Percentiles rank a stretch among this genome's conserved stretches.
These are phyloP conservation scores for Coemansia reversa DNA, from an alignment of 192 early-diverging fungal genomes.

Conservation along the genomic window DNA sequence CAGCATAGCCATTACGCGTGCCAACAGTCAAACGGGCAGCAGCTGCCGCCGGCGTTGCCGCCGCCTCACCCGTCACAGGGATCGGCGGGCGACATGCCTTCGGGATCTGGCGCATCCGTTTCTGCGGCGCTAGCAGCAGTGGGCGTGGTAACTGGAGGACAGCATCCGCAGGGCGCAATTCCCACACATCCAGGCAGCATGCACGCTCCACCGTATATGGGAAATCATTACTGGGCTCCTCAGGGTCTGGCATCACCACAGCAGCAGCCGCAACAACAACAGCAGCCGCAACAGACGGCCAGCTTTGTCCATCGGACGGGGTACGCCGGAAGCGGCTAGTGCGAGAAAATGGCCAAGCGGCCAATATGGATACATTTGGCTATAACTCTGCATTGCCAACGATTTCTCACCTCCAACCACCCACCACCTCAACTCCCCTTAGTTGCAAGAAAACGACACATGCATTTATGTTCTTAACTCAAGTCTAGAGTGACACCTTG, in stretches of 20 bases:
- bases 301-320: slow-evolving; percentile 40
- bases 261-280: slow-evolving; percentile 23
- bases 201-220: slow-evolving; percentile 37
- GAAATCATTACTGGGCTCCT: slow-evolving; percentile 42
- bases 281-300: slow-evolving; percentile 18
- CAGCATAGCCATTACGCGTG: slow-evolving; percentile 43
- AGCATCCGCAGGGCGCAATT: slow-evolving; percentile 18
- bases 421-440: not conserved
- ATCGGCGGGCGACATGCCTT: slow-evolving; percentile 21
- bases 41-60: slow-evolving; percentile 26
- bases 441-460: slow-evolving; percentile 10
- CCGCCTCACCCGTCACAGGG: slow-evolving; percentile 20
- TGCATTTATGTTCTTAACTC: slow-evolving; percentile 18
- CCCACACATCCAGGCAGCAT: slow-evolving; percentile 18
- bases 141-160: slow-evolving; percentile 27
- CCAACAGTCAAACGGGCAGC: slow-evolving; percentile 18
- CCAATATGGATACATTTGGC: not conserved
- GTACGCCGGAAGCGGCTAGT: slow-evolving; percentile 29
- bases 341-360: not conserved
- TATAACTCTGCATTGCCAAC: not conserved
- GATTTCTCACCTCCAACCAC: not conserved
- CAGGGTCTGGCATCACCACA: slow-evolving; percentile 39
- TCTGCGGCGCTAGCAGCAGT: slow-evolving; percentile 35
- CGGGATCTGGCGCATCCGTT: slow-evolving; percentile 24
- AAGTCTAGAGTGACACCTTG: slow-evolving; percentile 7